A percentile compares a stretch with the other conserved stretches of the same genome.
Evolutionary conservation across 345 rosid species (phyloP).

Genomic region (Pistacia integerrima): DNA sequence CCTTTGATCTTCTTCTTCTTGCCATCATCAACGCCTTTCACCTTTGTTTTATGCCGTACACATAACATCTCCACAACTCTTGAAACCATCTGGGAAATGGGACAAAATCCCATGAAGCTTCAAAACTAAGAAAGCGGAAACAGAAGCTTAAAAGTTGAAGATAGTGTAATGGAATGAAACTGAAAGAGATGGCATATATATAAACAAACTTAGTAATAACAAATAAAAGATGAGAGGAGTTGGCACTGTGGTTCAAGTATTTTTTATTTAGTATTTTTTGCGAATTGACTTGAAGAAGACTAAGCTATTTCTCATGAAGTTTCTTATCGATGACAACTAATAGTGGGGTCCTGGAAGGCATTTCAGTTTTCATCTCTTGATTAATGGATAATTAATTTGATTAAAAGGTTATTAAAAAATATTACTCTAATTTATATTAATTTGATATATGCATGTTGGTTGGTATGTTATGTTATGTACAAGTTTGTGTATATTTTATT

Average conservation of each 20-base stretch:
- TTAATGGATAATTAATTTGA: slow-evolving; percentile 13
- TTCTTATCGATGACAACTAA: background rate
- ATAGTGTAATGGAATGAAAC: background rate
- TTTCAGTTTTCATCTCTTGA: slow-evolving; percentile 22
- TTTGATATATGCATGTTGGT: background rate
- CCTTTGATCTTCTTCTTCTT: slow-evolving; percentile 47
- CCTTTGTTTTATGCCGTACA: slow-evolving; percentile 24
- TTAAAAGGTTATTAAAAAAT: background rate
- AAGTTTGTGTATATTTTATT: background rate
- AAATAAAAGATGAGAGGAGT: background rate
- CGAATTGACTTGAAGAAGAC: slow-evolving; percentile 6
- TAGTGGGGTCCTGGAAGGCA: slow-evolving; percentile 3
- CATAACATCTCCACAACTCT: slow-evolving; percentile 44
- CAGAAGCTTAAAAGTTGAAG: background rate
- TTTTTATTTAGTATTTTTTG: background rate
- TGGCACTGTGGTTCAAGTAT: too few species aligned
- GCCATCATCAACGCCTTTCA: slow-evolving; percentile 23
- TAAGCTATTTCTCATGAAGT: background rate
- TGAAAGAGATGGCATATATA: background rate
- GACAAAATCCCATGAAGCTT: slow-evolving; percentile 2
- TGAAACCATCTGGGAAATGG: slow-evolving; percentile 27
- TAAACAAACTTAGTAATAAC: background rate
- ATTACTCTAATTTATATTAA: too few species aligned
- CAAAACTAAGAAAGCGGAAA: too few species aligned
- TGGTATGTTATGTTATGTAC: background rate